phyloP scores from a whole-genome alignment of 2,329 filamentous ascomycete genomes.

The Epichloe bromicola region DNA sequence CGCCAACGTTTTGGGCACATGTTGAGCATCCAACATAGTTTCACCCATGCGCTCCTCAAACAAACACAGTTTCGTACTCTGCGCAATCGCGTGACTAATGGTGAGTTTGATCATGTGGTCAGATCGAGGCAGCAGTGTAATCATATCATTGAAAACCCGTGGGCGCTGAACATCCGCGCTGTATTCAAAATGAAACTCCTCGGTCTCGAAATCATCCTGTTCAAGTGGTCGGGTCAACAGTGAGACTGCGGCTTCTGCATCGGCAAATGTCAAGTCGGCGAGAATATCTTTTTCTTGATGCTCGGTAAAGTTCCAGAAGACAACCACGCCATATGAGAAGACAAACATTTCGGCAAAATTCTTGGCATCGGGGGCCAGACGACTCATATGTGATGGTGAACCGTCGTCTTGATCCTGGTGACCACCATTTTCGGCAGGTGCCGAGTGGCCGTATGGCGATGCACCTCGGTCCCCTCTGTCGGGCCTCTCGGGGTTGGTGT shows the following conservation, averaged over 20 bases:
- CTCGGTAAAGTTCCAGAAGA: conserved; percentile 98
- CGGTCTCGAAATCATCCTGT: conserved; percentile 88
- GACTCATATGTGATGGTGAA: conserved; percentile 36
- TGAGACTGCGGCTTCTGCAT: conserved; percentile 47
- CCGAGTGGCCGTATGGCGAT: conserved; percentile 20
- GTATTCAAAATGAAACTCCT: conserved; percentile 98
- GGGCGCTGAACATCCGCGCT: conserved; percentile 74
- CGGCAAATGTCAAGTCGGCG: conserved; percentile 83
- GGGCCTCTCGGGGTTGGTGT: conserved; percentile 23
- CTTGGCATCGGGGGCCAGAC: conserved; percentile 57
- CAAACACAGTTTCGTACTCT: conserved; percentile 90
- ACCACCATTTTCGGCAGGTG: conserved; percentile 16
- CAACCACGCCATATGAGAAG: conserved; percentile 91
- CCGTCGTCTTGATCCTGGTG: conserved; percentile 26
- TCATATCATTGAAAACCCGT: conserved; percentile 98
- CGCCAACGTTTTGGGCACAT: conserved; percentile 79
- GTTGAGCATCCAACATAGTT: conserved; percentile 86
- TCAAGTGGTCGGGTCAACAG: conserved; percentile 69
- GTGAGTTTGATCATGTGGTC: conserved; percentile 99
- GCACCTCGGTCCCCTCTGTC: conserved; percentile 16
- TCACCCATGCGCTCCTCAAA: conserved; percentile 94
- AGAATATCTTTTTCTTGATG: conserved; percentile 93
- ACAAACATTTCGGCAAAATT: conserved; percentile 92
- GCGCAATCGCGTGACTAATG: conserved; percentile 93
- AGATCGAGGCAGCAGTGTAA: conserved; percentile 74